Evolutionary conservation across 2,329 filamentous ascomycete genomes (phyloP), one percentile per base, ranked within the genome.

Genomic region (Leptodontidium sp.): DNA sequence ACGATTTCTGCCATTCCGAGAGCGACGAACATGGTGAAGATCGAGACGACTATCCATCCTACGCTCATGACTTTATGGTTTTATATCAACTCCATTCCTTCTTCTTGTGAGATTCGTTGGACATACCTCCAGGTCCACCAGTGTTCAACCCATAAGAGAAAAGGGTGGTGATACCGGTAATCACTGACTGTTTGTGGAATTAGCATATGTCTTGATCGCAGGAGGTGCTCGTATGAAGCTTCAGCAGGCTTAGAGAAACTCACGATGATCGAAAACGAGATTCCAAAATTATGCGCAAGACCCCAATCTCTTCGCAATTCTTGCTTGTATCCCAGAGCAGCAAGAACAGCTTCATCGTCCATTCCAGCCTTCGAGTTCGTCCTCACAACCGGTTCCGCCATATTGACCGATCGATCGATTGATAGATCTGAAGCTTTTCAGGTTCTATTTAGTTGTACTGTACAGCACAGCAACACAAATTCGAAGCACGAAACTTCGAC

Each of bases 221-320:
- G 38, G 8, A 40, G 38, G 7, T 40, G 38, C 5, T 40, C 38
- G 11, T 2, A 11, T 40, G 38, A 40, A 40, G 38, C 38, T 40
- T 40, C 11, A 2, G 8, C 21, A 40, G 9, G 0, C 38, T 40
- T 14, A 8, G 38, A 49, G 2, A 40, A 11, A 77, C 84, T 70
- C 74, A 86, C 84, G 75, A 89, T 88, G 72, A 89, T 88, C 6
- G 85, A 87, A 75, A 88, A 89, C 0, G 86, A 88, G 7, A 88
- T 85, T 35, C 87, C 87, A 78, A 89, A 89, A 74, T 88, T 89
- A 73, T 89, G 87, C 63, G 84, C 79, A 68, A 88, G 73, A 4
- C 84, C 83, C 87, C 87, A 89, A 75, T 88, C 85, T 61, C 87
- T 81, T 45, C 83, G 82, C 71, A 89, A 77, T 73, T 88, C 86